Evolutionary conservation across 768 basidiomycete species (phyloP), one percentile per base, ranked within the genome.

Genomic region (Rhizopogon salebrosus): DNA sequence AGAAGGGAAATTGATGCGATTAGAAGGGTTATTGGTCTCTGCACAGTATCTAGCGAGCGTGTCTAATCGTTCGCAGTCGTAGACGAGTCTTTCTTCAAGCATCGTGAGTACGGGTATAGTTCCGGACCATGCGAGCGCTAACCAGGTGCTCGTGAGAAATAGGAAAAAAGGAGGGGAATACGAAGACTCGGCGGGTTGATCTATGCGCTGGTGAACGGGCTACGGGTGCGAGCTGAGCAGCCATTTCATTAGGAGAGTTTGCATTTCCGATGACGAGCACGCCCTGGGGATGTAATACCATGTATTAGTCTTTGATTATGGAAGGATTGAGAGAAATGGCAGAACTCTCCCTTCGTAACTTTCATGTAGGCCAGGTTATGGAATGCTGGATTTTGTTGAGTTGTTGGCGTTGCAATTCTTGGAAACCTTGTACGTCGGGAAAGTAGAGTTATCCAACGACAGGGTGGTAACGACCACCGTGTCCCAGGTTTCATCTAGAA

Each of bases 191-290:
- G 2, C 79, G 75, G 23, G 73, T 70, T 11, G 75, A 77, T 41
- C 79, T 75, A 55, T 75, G 76, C 0, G 80, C 69, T 4, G 80
- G 78, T 1, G 64, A 54, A 34, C 64, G 54, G 1, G 70, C 70
- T 13, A 78, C 62, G 0, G 69, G 52, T 0, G 69, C 70, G 0
- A 80, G 66, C 34, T 79, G 77, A 1, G 75, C 72, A 1, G 76
- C 75, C 36, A 80, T 75, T 45, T 81, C 80, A 56, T 81, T 81
- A 34, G 72, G 69, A 2, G 79, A 80, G 46, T 80, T 77, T 18
- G 75, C 80, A 22, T 80, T 80, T 10, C 75, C 80, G 3, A 80
- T 61, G 9, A 81, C 69, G 1, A 79, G 67, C 20, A 73, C 67
- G 16, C 72, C 71, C 80, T 81, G 41, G 41, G 2, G 20, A 18